These are phyloP conservation scores for Trametopsis cervina DNA, from an alignment of 768 basidiomycete species.

Conservation along the genomic window DNA sequence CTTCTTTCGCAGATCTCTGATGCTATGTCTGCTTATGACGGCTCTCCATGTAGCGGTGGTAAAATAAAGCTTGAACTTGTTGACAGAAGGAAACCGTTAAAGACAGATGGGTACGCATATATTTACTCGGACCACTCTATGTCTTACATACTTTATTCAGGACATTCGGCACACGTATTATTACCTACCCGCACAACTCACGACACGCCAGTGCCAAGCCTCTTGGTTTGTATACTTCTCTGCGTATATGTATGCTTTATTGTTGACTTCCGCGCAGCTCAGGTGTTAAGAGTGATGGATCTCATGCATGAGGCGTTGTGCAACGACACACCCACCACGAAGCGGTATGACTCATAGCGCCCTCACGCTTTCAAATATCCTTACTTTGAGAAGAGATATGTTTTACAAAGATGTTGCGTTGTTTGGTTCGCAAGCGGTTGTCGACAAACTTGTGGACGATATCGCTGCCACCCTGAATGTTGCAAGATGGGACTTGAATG, in stretches of 20 bases:
- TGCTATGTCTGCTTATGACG: slow-evolving; percentile 6
- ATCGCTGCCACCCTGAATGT: slow-evolving; percentile 77
- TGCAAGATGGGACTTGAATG: slow-evolving; percentile 68
- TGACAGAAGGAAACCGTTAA: slow-evolving; percentile 28
- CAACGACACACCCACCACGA: slow-evolving; percentile 36
- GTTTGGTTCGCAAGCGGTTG: slow-evolving; percentile 71
- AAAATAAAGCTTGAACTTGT: slow-evolving; percentile 30
- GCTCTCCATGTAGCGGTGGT: not conserved
- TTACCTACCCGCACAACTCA: slow-evolving; percentile 32
- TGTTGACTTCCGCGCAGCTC: slow-evolving; percentile 38
- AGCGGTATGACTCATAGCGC: slow-evolving; percentile 9
- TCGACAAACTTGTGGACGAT: slow-evolving; percentile 90
- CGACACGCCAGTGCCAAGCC: slow-evolving; percentile 31
- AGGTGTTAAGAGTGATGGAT: slow-evolving; percentile 59
- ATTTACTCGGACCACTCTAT: not conserved
- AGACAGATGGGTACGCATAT: slow-evolving; percentile 23
- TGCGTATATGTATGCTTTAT: not conserved
- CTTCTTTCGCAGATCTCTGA: slow-evolving; percentile 18
- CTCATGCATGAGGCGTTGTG: slow-evolving; percentile 62
- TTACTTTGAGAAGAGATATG: slow-evolving; percentile 52
- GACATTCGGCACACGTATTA: slow-evolving; percentile 17
- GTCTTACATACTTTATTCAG: slow-evolving; percentile 12
- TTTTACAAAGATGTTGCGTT: slow-evolving; percentile 81
- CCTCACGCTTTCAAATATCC: not conserved
- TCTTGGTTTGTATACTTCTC: slow-evolving; percentile 30